A percentile compares a stretch with the other conserved stretches of the same genome.
Evolutionary conservation across 768 basidiomycete genomes (phyloP).

Genomic region (Serpula lacrymans): DNA sequence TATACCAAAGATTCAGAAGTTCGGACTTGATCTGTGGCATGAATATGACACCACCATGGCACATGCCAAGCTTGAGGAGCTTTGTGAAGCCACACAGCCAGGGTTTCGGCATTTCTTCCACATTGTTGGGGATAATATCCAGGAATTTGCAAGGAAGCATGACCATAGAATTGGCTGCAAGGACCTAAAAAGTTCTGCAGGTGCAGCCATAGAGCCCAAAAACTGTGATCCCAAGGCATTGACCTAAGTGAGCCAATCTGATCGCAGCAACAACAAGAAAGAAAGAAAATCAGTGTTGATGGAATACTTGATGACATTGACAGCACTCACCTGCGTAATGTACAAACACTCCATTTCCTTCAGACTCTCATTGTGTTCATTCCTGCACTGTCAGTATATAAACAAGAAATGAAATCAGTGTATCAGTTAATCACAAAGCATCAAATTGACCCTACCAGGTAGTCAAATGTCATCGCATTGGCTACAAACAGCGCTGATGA

Average conservation of each 20-base stretch:
- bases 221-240: slow-evolving; percentile 6
- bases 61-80: not conserved
- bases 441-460: not conserved
- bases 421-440: not conserved
- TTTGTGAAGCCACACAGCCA: not conserved
- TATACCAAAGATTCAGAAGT: no score
- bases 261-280: not conserved
- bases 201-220: slow-evolving; percentile 7
- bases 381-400: slow-evolving; percentile 3
- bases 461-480: slow-evolving; percentile 6
- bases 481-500: slow-evolving; percentile 11
- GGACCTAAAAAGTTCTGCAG: slow-evolving; percentile 25
- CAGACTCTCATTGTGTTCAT: slow-evolving; percentile 6
- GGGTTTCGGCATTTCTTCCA: slow-evolving; percentile 1
- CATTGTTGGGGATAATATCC: slow-evolving; percentile 13
- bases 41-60: slow-evolving; percentile 8
- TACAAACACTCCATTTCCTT: slow-evolving; percentile 5
- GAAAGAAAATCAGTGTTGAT: slow-evolving; percentile 3
- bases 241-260: slow-evolving; percentile 2
- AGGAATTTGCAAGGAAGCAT: slow-evolving; percentile 6
- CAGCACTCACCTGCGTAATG: slow-evolving; percentile 1
- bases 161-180: slow-evolving; percentile 8
- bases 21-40: no score
- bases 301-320: slow-evolving; percentile 9
- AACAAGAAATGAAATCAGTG: not conserved